These are phyloP conservation scores for Ilex paraguariensis DNA, from an alignment of 305 asterid species.

Conservation along the genomic window DNA sequence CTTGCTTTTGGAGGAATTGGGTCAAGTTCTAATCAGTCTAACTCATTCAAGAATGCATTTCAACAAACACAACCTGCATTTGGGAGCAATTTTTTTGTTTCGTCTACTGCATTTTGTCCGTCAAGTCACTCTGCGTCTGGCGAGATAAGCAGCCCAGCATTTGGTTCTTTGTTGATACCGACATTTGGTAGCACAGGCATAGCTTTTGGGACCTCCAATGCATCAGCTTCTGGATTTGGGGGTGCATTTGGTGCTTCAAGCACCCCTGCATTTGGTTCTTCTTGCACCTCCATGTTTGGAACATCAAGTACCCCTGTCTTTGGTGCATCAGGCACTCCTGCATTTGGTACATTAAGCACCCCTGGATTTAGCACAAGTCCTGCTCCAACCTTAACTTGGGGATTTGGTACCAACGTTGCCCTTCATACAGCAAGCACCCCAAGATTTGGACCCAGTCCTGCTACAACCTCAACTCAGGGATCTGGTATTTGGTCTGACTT, in stretches of 20 bases:
- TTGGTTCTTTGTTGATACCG: slow-evolving; percentile 2
- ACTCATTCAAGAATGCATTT: slow-evolving; percentile 5
- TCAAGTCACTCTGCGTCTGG: slow-evolving; percentile 1
- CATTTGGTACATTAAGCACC: slow-evolving; percentile 4
- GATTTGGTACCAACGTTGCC: slow-evolving; percentile 2
- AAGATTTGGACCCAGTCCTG: neutral
- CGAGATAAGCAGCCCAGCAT: neutral
- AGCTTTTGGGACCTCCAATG: slow-evolving; percentile 2
- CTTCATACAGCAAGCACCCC: slow-evolving; percentile 5
- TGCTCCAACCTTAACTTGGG: neutral
- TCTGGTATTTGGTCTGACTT: neutral
- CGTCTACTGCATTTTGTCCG: neutral
- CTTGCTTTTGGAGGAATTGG: neutral
- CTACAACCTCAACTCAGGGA: neutral
- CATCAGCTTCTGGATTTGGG: slow-evolving; percentile 1
- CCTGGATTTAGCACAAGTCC: neutral
- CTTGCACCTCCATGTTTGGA: neutral
- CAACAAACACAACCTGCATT: slow-evolving; percentile 3
- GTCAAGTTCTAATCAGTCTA: too few relatives aligned
- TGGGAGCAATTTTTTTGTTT: slow-evolving; percentile 7
- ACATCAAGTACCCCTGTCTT: slow-evolving; percentile 1
- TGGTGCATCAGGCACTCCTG: neutral
- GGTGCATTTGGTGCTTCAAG: slow-evolving; percentile 3
- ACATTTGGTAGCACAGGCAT: slow-evolving; percentile 10
- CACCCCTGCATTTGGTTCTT: slow-evolving; percentile 5